Evolutionary conservation across 1,284 basidiomycete genomes (phyloP).

Genomic region (Ceratorhiza oryzae-sativae): DNA sequence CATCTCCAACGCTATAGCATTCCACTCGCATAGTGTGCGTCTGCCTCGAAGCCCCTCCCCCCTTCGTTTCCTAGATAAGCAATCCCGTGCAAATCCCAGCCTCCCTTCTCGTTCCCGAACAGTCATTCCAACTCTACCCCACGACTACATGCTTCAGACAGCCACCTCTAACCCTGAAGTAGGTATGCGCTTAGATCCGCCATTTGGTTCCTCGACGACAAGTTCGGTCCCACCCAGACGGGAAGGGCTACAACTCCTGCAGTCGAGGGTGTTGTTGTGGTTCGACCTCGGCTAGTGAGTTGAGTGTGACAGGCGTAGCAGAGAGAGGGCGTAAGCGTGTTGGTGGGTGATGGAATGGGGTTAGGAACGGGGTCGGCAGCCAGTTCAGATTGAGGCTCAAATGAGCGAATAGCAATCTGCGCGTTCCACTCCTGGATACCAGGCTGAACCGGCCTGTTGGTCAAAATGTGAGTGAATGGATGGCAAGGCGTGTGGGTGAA

Average conservation of each 20-base stretch:
- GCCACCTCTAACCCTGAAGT: constrained; percentile 7
- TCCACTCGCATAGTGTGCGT: background rate
- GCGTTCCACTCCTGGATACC: constrained; percentile 77
- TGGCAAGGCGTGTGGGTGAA: background rate
- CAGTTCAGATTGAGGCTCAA: constrained; percentile 47
- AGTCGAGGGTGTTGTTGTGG: background rate
- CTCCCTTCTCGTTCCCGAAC: background rate
- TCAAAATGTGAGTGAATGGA: constrained; percentile 6
- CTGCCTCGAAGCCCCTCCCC: background rate
- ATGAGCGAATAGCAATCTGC: constrained; percentile 71
- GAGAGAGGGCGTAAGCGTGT: constrained; percentile 54
- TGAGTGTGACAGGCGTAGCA: constrained; percentile 81
- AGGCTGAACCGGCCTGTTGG: constrained; percentile 67
- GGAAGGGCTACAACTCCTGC: constrained; percentile 9
- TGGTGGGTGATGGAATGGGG: constrained; percentile 51
- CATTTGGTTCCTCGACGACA: background rate
- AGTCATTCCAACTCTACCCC: background rate
- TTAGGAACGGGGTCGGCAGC: constrained; percentile 19
- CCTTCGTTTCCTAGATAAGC: background rate
- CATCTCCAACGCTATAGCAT: background rate
- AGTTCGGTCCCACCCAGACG: constrained; percentile 19
- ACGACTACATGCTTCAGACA: too few relatives aligned
- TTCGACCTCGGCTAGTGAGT: constrained; percentile 63
- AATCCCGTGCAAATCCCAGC: background rate
- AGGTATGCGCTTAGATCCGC: constrained; percentile 26